Evolutionary conservation across 768 basidiomycete species (phyloP), one percentile per base, ranked within the genome.

Genomic region (Amanita pallidorosea): DNA sequence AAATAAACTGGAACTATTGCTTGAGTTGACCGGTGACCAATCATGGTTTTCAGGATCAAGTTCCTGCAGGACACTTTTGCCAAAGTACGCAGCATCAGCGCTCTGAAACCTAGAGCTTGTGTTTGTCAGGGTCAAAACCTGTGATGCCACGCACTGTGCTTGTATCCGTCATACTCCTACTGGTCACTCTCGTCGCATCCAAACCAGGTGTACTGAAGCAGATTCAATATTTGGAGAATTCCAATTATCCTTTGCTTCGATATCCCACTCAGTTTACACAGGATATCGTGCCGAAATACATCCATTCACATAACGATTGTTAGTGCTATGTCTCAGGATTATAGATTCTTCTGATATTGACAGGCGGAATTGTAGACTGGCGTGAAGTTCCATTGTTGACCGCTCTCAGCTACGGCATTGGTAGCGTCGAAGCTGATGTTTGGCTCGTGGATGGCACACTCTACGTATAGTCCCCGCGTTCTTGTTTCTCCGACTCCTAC

Each of bases 221-320:
- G 48, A 49, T 61, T 1, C 46, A 56, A 36, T 33, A 49, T 7
- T 55, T 72, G 12, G 60, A 67, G 52, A 50, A 57, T 7, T 61
- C 68, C 27, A 67, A 73, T 51, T 68, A 74, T 13, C 60, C 61
- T 6, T 53, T 71, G 7, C 59, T 75, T 46, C 61, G 59, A 15
- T 76, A 73, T 57, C 73, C 75, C 5, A 74, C 71, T 0, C 69
- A 72, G 54, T 68, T 72, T 51, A 75, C 76, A 2, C 73, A 74
- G 56, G 61, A 63, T 49, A 69, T 76, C 44, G 64, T 75, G 25
- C 74, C 73, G 1, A 74, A 73, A 56, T 48, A 53, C 5, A 74
- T 77, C n/a, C 75, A 77, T 57, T 76, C 76, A 0, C 75, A 79
- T 56, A 78, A 79, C 54, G 75, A 77, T 51, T 77, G 76, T 77